Conservation (phyloP, 2,329 filamentous ascomycete genomes). For the Colletotrichum ledebouriae region DNA sequence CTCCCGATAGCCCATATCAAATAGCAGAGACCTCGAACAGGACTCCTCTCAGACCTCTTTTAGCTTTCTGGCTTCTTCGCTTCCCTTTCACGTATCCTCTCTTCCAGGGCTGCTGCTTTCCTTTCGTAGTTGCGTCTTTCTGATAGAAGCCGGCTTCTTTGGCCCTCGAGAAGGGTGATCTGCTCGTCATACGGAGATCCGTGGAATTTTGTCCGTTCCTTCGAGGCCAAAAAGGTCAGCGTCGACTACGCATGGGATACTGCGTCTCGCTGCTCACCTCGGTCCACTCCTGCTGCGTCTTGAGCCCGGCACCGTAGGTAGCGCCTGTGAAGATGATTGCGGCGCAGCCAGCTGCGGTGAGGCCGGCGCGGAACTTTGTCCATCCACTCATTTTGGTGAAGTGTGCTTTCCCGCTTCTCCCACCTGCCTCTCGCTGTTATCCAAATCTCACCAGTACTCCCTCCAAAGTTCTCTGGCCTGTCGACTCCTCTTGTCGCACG, state of each 20-base stretch:
- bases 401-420: not conserved
- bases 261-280: slow-evolving; percentile 51
- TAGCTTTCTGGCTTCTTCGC: slow-evolving; percentile 39
- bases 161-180: slow-evolving; percentile 59
- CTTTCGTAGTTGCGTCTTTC: slow-evolving; percentile 57
- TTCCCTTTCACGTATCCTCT: slow-evolving; percentile 55
- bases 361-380: slow-evolving; percentile 45
- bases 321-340: slow-evolving; percentile 62
- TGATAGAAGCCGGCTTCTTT: slow-evolving; percentile 54
- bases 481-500: slow-evolving; percentile 44
- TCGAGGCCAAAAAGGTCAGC: not conserved
- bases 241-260: not conserved
- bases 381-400: slow-evolving; percentile 44
- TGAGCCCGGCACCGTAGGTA: slow-evolving; percentile 64
- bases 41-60: not conserved
- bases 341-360: slow-evolving; percentile 58
- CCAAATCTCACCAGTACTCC: slow-evolving; percentile 46
- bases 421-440: not conserved
- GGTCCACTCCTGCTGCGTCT: slow-evolving; percentile 61
- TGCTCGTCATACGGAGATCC: slow-evolving; percentile 58
- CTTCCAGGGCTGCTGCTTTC: slow-evolving; percentile 57
- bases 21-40: too few species aligned
- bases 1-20: too few species aligned
- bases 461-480: slow-evolving; percentile 47
- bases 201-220: slow-evolving; percentile 54